Evolutionary conservation across 495 filamentous ascomycete genomes (phyloP), one percentile per base, ranked within the genome.

Genomic region (Peziza echinospora): DNA sequence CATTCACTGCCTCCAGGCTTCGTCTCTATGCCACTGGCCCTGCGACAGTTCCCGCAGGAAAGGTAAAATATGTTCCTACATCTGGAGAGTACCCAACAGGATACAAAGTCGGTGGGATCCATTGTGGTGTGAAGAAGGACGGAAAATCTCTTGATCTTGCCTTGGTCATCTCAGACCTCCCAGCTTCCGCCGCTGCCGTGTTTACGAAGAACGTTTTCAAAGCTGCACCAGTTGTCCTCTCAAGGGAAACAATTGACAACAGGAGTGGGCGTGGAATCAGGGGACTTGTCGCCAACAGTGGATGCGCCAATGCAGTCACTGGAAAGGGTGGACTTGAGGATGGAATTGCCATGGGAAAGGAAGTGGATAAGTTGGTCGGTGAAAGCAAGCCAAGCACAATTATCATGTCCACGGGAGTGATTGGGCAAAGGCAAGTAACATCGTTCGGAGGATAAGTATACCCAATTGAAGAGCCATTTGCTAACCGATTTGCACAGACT

Each of bases 171-270:
- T 96, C 91, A 7, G 80, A 92, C 49, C 71, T 70, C 41, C 91
- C 85, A 24, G 93, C 85, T 62, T 73, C 82, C n/a, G 89, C 80
- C 5, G 84, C 86, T 1, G 87, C 85, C 3, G 89, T 96, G 9
- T 91, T 94, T 67, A 99, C 89, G 40, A 85, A 84, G 63, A 99
- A 96, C 67, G 89, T 86, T 62, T 99, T 96, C 65, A 86, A 93
- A 60, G 89, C 89, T 19, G 89, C 89, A 22, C 89, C 89, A 13
- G 84, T 97, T 34, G 81, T 82, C 40, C 78, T 91, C 45, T 84
- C 79, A 58, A 70, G 75, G 48, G 65, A 77, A 45, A 78, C 80
- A 47, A 64, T 96, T 43, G 62, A 74, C 52, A 66, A 65, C 48
- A 70, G 73, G 49, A 64, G 68, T 10, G 83, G 84, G 26, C 63